Conservation (phyloP, 257 asterid genomes). For the Echites panduratus region DNA sequence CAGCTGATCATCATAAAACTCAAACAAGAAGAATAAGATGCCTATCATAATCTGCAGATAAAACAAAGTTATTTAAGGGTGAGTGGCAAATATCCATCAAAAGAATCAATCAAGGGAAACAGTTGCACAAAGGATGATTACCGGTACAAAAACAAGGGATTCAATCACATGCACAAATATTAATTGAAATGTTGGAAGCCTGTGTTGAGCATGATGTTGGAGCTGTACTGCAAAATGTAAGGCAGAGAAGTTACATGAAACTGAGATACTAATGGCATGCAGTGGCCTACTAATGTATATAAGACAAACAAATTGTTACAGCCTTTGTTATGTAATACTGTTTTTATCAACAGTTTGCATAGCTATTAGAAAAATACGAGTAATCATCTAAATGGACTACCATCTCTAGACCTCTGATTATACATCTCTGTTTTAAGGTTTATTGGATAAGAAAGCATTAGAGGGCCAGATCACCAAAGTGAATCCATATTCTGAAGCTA, state of each 20-base stretch:
- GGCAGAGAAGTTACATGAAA: background rate
- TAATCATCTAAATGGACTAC: background rate
- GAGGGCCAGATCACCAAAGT: background rate
- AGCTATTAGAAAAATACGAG: background rate
- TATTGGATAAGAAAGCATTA: background rate
- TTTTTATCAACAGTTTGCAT: background rate
- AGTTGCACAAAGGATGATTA: slow-evolving; percentile 28
- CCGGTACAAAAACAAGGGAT: slow-evolving; percentile 98
- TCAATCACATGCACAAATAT: slow-evolving; percentile 97
- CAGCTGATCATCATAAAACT: slow-evolving; percentile 96
- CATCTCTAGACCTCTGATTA: background rate
- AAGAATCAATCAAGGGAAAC: background rate
- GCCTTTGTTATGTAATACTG: background rate
- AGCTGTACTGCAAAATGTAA: slow-evolving; percentile 71
- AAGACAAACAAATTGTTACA: background rate
- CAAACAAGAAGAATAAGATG: slow-evolving; percentile 91
- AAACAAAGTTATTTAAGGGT: slow-evolving; percentile 13
- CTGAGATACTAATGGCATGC: background rate
- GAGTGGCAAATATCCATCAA: background rate
- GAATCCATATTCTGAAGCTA: background rate
- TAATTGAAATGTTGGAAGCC: slow-evolving; percentile 98
- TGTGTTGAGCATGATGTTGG: slow-evolving; percentile 98
- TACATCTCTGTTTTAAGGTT: background rate
- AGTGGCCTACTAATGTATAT: background rate
- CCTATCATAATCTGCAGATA: slow-evolving; percentile 93